Percentiles rank a stretch among this genome's conserved stretches.
Evolutionary conservation across 768 basidiomycete species (phyloP).

Genomic region (Kwoniella europaea): DNA sequence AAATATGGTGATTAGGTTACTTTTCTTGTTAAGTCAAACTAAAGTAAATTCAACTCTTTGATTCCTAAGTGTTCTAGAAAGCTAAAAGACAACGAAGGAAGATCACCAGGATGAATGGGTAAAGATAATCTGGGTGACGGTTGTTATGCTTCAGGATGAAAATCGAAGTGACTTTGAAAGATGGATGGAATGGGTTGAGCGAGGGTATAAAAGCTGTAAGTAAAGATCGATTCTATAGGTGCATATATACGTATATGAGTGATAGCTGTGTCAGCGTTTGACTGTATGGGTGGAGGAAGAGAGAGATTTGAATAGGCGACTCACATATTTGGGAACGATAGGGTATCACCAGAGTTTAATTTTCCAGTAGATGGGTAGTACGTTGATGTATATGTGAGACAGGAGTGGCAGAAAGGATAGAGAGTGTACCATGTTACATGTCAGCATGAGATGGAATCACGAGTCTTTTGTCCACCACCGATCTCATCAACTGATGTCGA

Average conservation of each 20-base stretch:
- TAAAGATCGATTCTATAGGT: not conserved
- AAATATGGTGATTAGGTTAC: slow-evolving; percentile 21
- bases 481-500: not conserved
- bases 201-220: not conserved
- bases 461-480: not conserved
- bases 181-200: not conserved
- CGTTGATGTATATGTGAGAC: not conserved
- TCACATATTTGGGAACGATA: slow-evolving; percentile 1
- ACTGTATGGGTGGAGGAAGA: not conserved
- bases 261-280: not conserved
- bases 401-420: not conserved
- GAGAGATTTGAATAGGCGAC: slow-evolving; percentile 1
- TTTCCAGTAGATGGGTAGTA: not conserved
- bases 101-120: slow-evolving; percentile 4
- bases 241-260: not conserved
- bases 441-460: not conserved
- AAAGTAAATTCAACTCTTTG: not conserved
- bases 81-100: not conserved
- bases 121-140: not conserved
- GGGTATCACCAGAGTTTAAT: slow-evolving; percentile 3
- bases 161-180: slow-evolving; percentile 2
- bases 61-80: not conserved
- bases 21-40: not conserved
- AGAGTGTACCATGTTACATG: not conserved
- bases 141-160: not conserved